Evolutionary conservation across 257 asterid species (phyloP), one percentile per base, ranked within the genome.

Genomic region (Penstemon davidsonii): DNA sequence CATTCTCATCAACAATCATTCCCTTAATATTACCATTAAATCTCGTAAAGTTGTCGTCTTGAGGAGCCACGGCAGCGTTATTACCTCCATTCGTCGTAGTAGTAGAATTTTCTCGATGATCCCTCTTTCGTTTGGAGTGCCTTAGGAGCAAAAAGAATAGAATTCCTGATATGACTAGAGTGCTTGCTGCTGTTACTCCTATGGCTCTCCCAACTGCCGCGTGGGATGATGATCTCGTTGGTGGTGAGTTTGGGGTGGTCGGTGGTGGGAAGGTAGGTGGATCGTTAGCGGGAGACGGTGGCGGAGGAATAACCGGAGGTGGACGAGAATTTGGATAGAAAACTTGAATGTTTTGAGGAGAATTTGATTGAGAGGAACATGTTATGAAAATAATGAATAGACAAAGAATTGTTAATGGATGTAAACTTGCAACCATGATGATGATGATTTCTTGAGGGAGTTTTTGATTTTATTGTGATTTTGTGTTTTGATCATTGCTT

Each of bases 1-100:
- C 99, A 70, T 88, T 75, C 77, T 93, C 99, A 71, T 90, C 99
- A 10, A 93, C 96, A 25, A 93, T 88, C 64, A 93, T 70, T n/a
- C 95, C 99, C 69, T 87, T 91, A 19, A 93, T 66, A 53, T 90
- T 83, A 3, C 97, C 92, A 9, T 78, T 72, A 64, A 87, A 79
- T 51, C 87, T 66, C 64, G 58, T 43, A 39, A 93, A 88, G 53
- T 50, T 70, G 39, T 73, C 81, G 63, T 55, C 64, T 43, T 47
- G 80, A 1, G 73, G 77, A 72, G 50, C 68, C 70, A 55, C 78
- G 0, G 81, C 76, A 10, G 13, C 60, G 1, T 10, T 42, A 36
- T 53, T 60, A 1, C 68, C 76, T 5, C 39, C 63, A 53, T 62
- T 61, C 0, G 71, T 15, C 44, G 7, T 44, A 6, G 51, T 41